A percentile compares a stretch with the other conserved stretches of the same genome.
Evolutionary conservation across 1,139 yeast genomes (phyloP).

Genomic region (Hanseniaspora gamundiae): DNA sequence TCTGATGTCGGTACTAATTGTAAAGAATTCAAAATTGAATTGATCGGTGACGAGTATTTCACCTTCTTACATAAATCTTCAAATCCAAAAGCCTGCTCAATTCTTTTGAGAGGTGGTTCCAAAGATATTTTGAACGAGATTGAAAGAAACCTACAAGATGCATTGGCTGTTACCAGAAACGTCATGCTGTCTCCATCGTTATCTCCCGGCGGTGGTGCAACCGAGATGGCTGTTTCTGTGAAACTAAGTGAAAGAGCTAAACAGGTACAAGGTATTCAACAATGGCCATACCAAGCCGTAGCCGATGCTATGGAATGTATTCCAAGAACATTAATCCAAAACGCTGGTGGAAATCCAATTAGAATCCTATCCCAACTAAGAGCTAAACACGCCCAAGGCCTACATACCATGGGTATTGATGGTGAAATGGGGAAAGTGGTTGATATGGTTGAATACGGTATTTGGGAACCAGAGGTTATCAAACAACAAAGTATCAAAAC

Average conservation of each 20-base stretch:
- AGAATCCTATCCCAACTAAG: conserved; percentile 79
- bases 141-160: conserved; percentile 95
- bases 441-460: conserved; percentile 90
- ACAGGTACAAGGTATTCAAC: conserved; percentile 86
- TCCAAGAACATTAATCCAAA: conserved; percentile 92
- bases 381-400: conserved; percentile 92
- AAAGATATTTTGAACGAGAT: conserved; percentile 93
- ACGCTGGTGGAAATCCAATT: conserved; percentile 95
- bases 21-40: conserved; percentile 84
- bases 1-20: conserved; percentile 80
- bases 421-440: conserved; percentile 92
- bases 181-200: conserved; percentile 90
- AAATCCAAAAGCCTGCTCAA: conserved; percentile 88
- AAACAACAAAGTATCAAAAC: conserved; percentile 95
- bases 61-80: conserved; percentile 72
- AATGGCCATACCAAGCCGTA: conserved; percentile 98
- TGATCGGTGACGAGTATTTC: conserved; percentile 95
- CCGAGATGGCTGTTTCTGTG: conserved; percentile 97
- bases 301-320: conserved; percentile 98
- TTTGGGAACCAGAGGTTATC: conserved; percentile 98
- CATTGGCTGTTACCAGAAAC: conserved; percentile 95
- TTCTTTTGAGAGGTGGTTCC: conserved; percentile 88
- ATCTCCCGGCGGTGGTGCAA: conserved; percentile 99
- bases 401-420: conserved; percentile 78
- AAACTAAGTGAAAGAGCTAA: conserved; percentile 83